Evolutionary conservation across 192 early-diverging fungal genomes (phyloP).

Genomic region (Cladochytrium replicatum): DNA sequence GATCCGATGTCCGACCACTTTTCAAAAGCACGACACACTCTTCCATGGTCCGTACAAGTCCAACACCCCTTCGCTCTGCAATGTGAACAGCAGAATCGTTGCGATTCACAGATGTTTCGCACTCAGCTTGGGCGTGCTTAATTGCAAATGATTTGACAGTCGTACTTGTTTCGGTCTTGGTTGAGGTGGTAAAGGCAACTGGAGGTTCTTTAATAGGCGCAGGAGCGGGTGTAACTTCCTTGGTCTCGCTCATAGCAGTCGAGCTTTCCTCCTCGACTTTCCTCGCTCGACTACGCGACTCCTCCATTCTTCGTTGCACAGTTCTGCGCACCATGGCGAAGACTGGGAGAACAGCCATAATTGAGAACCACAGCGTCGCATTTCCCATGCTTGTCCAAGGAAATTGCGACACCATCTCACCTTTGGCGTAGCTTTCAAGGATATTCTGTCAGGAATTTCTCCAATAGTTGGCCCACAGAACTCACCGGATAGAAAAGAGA

Average conservation of each 20-base stretch:
- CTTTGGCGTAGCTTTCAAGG: too few relatives aligned
- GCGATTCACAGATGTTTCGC: too few relatives aligned
- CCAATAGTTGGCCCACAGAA: slow-evolving; percentile 1
- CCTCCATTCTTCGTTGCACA: neutral
- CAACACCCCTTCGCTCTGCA: too few relatives aligned
- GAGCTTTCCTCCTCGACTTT: neutral
- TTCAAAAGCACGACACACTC: slow-evolving; percentile 21
- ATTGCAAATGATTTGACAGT: too few relatives aligned
- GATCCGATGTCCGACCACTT: slow-evolving; percentile 5
- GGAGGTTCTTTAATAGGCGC: neutral
- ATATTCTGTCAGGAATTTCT: slow-evolving; percentile 9
- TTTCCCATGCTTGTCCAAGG: too few relatives aligned
- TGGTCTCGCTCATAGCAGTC: neutral
- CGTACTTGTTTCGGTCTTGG: too few relatives aligned
- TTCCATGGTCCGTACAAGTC: slow-evolving; percentile 29
- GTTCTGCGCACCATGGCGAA: neutral
- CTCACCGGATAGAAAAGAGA: slow-evolving; percentile 1
- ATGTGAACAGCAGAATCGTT: too few relatives aligned
- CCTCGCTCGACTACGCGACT: neutral
- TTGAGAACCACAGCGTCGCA: neutral
- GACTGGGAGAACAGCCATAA: neutral
- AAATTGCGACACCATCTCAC: too few relatives aligned
- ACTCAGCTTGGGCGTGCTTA: too few relatives aligned
- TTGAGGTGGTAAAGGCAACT: neutral
- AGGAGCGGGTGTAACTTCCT: neutral